Evolutionary conservation across 768 basidiomycete genomes (phyloP).

Genomic region (Tricholoma furcatifolium): DNA sequence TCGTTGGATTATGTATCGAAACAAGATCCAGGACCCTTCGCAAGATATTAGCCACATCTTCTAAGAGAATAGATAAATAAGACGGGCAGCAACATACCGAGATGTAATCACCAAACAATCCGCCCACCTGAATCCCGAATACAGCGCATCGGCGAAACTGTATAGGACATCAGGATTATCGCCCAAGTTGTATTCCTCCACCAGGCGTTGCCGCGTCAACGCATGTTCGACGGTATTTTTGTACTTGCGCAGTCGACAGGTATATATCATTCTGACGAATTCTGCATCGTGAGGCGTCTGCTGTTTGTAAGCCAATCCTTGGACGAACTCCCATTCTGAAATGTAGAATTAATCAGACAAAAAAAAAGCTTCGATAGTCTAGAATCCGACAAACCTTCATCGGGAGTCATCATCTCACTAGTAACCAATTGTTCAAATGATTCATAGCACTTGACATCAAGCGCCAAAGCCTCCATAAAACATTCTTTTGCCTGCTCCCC

Average conservation of each 20-base stretch:
- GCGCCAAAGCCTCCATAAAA: conserved; percentile 91
- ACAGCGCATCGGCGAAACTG: conserved; percentile 88
- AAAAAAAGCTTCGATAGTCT: not conserved
- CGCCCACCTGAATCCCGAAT: conserved; percentile 86
- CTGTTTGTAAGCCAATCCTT: conserved; percentile 74
- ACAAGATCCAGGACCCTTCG: conserved; percentile 82
- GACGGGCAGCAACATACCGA: conserved; percentile 42
- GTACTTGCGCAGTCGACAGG: conserved; percentile 87
- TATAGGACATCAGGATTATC: conserved; percentile 93
- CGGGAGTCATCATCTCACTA: conserved; percentile 93
- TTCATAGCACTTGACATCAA: conserved; percentile 98
- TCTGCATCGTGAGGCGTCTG: conserved; percentile 88
- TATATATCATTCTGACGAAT: conserved; percentile 92
- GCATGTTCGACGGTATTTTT: conserved; percentile 83
- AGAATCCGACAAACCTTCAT: conserved; percentile 68
- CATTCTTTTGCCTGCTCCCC: conserved; percentile 90
- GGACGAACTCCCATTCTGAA: conserved; percentile 95
- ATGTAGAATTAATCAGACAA: not conserved
- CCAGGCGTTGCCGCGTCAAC: conserved; percentile 72
- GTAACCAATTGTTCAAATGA: conserved; percentile 88
- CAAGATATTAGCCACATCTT: not conserved
- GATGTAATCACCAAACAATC: conserved; percentile 91
- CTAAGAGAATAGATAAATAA: not conserved
- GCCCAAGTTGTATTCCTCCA: conserved; percentile 78
- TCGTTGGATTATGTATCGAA: conserved; percentile 84